These are phyloP conservation scores for Phialophora tarda DNA, from an alignment of 2,329 filamentous ascomycete species.

Conservation along the genomic window DNA sequence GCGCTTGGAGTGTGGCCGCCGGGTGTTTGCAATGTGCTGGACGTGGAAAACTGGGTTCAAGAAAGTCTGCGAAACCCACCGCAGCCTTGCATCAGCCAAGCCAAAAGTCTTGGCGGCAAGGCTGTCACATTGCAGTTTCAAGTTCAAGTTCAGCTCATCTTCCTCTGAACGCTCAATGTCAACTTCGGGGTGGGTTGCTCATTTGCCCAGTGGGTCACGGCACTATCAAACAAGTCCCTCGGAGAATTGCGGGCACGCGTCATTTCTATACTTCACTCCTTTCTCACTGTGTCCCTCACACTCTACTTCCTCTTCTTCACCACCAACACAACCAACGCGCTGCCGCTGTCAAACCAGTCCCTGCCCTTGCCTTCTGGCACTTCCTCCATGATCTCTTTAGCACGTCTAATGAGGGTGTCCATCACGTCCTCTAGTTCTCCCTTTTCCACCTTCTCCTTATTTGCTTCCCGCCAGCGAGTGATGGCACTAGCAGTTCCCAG, in stretches of 20 bases:
- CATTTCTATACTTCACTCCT: neutral
- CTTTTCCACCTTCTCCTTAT: constrained; percentile 46
- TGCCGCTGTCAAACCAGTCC: constrained; percentile 36
- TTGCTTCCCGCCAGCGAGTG: constrained; percentile 49
- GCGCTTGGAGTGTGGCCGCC: neutral
- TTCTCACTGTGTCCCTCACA: neutral
- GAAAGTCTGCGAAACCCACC: constrained; percentile 1
- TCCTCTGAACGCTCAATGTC: neutral
- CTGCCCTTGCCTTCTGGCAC: constrained; percentile 39
- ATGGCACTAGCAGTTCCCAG: constrained; percentile 48
- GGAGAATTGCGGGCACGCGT: neutral
- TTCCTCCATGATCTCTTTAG: constrained; percentile 41
- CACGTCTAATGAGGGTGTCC: constrained; percentile 36
- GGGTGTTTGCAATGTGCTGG: neutral
- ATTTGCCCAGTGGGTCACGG: too few relatives aligned
- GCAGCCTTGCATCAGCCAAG: constrained; percentile 7
- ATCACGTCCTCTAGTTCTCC: constrained; percentile 47
- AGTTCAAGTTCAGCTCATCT: neutral
- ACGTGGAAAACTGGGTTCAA: neutral
- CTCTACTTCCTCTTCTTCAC: constrained; percentile 34
- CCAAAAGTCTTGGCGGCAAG: constrained; percentile 4
- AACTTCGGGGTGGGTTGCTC: neutral
- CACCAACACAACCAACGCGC: constrained; percentile 37
- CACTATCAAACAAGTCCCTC: neutral
- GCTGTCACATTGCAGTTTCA: neutral